Evolutionary conservation across 1,284 basidiomycete genomes (phyloP), one percentile per base, ranked within the genome.

Genomic region (Trichosporon faecale): DNA sequence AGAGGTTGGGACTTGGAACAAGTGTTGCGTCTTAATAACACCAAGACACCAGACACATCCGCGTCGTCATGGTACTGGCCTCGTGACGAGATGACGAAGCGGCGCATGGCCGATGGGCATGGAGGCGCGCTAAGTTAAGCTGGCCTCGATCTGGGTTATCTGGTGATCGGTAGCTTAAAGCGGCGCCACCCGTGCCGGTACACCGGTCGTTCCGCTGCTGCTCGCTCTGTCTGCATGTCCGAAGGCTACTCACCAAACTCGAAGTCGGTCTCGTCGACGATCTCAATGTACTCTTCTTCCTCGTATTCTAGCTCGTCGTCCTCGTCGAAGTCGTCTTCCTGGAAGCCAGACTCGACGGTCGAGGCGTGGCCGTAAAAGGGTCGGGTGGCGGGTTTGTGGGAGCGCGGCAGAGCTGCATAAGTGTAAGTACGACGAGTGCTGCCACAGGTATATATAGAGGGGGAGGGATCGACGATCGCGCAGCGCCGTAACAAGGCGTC

Each of bases 241-340:
- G 29, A 21, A 21, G 29, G 27, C 18, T 21, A 66, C 72, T 71
- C 61, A 73, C 72, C 72, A 66, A 68, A 68, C 16, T 71, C 66
- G n/a, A 66, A 44, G 33, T 61, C 57, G n/a, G 64, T 55, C n/a
- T 27, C 66, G 66, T 70, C 66, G 6, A 68, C 63, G n/a, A 69
- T 31, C 21, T 63, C 76, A 31, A 61, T 61, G 73, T 77, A 73
- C 60, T 74, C 74, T 33, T 78, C 76, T 16, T 73, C 73, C 40
- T 70, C 69, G 67, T 69, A 65, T 18, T 67, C 68, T 2, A 55
- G 6, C 3, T 67, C 63, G 37, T 77, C 72, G n/a, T 73, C 74
- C 29, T 79, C 78, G 68, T 79, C 74, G 73, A 76, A 57, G 44
- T 70, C 57, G 27, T 69, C 73, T 35, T 73, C 74, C 31, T 61